A percentile compares a stretch with the other conserved stretches of the same genome.
Evolutionary conservation across 2,329 filamentous ascomycete genomes (phyloP).

Genomic region (Colletotrichum gloeosporioides): DNA sequence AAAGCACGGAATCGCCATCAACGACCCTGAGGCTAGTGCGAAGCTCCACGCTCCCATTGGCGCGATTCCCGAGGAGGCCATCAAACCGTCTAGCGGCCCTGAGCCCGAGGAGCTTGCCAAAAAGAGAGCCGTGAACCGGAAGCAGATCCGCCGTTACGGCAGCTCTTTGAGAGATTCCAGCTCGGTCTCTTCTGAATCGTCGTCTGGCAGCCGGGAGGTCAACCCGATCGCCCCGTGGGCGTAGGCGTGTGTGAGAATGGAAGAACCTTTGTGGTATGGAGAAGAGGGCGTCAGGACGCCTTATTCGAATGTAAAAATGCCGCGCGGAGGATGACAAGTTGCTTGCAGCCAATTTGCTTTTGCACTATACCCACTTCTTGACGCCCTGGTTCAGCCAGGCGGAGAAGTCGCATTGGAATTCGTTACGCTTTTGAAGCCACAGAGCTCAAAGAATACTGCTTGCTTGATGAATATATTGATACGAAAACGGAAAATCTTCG

Average conservation of each 20-base stretch:
- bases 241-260: background rate
- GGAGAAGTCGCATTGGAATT: background rate
- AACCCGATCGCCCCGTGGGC: slow-evolving; percentile 40
- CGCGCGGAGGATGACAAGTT: background rate
- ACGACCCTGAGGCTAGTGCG: slow-evolving; percentile 47
- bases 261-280: background rate
- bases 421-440: background rate
- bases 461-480: background rate
- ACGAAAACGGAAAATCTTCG: background rate
- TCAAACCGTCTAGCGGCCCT: slow-evolving; percentile 51
- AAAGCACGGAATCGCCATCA: slow-evolving; percentile 47
- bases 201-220: slow-evolving; percentile 33
- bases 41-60: slow-evolving; percentile 53
- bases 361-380: slow-evolving; percentile 9
- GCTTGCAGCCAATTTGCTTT: background rate
- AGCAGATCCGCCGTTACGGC: slow-evolving; percentile 30
- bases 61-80: slow-evolving; percentile 49
- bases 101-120: slow-evolving; percentile 49
- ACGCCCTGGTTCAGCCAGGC: background rate
- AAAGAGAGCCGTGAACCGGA: slow-evolving; percentile 37
- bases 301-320: background rate
- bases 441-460: background rate
- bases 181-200: slow-evolving; percentile 42
- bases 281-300: background rate
- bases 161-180: slow-evolving; percentile 28